Evolutionary conservation across 805 yeast species (phyloP).

Genomic region (Yarrowia alimentaria): DNA sequence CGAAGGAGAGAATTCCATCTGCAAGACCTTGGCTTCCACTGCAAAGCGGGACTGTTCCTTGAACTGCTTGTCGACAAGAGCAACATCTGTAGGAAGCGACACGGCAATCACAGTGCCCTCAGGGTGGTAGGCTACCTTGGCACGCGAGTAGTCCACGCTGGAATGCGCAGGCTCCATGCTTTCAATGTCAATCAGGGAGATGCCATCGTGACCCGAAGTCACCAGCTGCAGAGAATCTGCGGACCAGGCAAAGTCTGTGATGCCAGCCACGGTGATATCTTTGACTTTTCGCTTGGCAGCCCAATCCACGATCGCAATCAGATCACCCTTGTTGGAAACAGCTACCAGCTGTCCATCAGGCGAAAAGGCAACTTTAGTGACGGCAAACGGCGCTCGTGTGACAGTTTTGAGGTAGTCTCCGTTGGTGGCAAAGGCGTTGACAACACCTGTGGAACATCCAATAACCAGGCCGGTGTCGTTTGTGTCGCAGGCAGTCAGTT

Average conservation of each 20-base stretch:
- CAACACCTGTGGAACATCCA: constrained; percentile 14
- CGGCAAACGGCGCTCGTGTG: background rate
- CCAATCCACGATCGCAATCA: constrained; percentile 2
- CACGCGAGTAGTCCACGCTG: background rate
- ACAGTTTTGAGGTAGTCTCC: constrained; percentile 3
- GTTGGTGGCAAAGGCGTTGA: background rate
- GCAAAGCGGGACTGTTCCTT: constrained; percentile 27
- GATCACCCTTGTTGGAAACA: background rate
- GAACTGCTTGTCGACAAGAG: constrained; percentile 25
- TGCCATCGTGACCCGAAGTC: background rate
- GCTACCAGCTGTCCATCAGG: constrained; percentile 9
- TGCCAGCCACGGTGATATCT: background rate
- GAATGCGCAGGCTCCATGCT: background rate
- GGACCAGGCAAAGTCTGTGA: constrained; percentile 2
- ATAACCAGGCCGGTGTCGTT: constrained; percentile 2
- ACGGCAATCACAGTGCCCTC: constrained; percentile 67
- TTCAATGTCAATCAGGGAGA: background rate
- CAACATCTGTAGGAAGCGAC: constrained; percentile 45
- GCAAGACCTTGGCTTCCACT: constrained; percentile 38
- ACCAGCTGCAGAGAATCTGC: background rate
- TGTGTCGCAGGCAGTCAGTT: too few species aligned
- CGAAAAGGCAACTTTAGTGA: background rate
- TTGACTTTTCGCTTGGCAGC: background rate
- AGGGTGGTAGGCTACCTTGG: constrained; percentile 61
- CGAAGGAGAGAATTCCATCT: constrained; percentile 59